Percentiles rank a stretch among this genome's conserved stretches.
These are phyloP conservation scores for Amanita inopinata DNA, from an alignment of 768 basidiomycete species.

Conservation along the genomic window DNA sequence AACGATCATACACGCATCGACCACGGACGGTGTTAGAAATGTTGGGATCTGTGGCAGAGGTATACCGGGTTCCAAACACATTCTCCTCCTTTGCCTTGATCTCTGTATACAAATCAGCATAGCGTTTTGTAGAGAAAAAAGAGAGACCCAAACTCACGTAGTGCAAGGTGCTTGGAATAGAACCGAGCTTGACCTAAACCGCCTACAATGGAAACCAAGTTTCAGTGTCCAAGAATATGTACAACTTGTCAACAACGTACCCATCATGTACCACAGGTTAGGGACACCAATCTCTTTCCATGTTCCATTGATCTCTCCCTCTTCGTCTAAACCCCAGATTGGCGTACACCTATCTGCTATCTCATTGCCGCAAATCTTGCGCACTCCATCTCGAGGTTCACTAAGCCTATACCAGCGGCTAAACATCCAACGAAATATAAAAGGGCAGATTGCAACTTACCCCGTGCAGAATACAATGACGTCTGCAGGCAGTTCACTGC, in stretches of 20 bases:
- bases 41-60: too few species aligned
- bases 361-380: constrained; percentile 33
- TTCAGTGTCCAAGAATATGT: too few species aligned
- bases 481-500: constrained; percentile 34
- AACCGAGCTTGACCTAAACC: constrained; percentile 3
- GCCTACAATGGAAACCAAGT: background rate
- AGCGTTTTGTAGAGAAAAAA: too few species aligned
- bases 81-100: constrained; percentile 8
- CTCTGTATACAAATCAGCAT: constrained; percentile 1
- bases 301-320: constrained; percentile 46
- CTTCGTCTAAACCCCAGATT: constrained; percentile 52
- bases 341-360: constrained; percentile 32
- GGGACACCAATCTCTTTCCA: constrained; percentile 42
- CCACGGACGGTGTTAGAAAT: too few species aligned
- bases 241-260: too few species aligned
- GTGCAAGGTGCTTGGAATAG: constrained; percentile 7
- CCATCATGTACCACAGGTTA: constrained; percentile 51
- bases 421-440: background rate
- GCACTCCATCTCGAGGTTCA: constrained; percentile 27
- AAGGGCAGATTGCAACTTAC: background rate
- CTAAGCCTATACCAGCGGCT: constrained; percentile 27
- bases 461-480: constrained; percentile 28
- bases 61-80: constrained; percentile 4
- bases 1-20: too few species aligned
- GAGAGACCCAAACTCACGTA: constrained; percentile 1